Conservation (phyloP, 2,329 filamentous ascomycete species). For the Colletotrichum acutatum region DNA sequence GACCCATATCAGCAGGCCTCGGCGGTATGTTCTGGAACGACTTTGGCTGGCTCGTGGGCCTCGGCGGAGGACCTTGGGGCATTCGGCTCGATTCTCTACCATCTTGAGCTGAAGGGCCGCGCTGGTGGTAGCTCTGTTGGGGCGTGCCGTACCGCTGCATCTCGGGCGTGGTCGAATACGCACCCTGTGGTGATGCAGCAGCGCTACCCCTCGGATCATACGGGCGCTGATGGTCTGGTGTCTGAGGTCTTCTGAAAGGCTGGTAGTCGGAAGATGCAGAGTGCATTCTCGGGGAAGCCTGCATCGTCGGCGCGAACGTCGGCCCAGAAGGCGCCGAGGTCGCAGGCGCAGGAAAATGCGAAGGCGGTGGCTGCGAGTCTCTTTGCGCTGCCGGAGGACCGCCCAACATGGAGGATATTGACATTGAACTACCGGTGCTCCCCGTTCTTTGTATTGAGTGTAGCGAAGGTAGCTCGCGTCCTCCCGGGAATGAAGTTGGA, state of each 20-base stretch:
- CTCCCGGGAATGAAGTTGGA: constrained; percentile 56
- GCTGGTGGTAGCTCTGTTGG: constrained; percentile 60
- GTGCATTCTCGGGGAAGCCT: constrained; percentile 67
- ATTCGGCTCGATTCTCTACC: constrained; percentile 51
- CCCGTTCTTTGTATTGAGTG: constrained; percentile 59
- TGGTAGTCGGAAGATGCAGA: constrained; percentile 68
- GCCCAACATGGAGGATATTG: constrained; percentile 70
- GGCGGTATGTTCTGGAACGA: constrained; percentile 56
- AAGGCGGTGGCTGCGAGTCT: constrained; percentile 52
- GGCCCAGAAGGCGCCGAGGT: constrained; percentile 52
- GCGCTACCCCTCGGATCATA: constrained; percentile 60
- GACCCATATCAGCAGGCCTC: constrained; percentile 59
- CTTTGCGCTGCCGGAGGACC: constrained; percentile 57
- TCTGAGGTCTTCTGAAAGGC: constrained; percentile 75
- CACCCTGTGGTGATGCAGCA: constrained; percentile 60
- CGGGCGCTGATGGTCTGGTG: constrained; percentile 73
- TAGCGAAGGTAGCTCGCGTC: constrained; percentile 65
- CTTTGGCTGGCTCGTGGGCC: constrained; percentile 64
- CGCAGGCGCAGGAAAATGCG: constrained; percentile 55
- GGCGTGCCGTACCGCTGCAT: constrained; percentile 69
- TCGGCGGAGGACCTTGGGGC: constrained; percentile 51
- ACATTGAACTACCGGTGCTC: constrained; percentile 66
- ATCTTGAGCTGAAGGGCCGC: constrained; percentile 62
- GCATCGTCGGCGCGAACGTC: constrained; percentile 59
- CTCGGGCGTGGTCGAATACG: constrained; percentile 68